Base-by-base conservation (phyloP, 306 rosid species). In the Glycine latifolia region DNA sequence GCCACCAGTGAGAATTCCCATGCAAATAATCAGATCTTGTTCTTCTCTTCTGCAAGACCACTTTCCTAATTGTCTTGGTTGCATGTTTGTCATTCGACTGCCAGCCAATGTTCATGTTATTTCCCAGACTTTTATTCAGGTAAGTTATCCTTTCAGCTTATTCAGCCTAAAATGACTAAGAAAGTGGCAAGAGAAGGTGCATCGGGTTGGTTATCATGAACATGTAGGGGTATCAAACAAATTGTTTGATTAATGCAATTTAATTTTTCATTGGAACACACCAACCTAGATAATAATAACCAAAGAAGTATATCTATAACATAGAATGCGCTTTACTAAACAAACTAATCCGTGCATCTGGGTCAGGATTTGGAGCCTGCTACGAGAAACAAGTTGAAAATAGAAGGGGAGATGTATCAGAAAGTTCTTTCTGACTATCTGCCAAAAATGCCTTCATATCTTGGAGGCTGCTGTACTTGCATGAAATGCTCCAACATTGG, bases 21-120 rank as follows among this genome's bases (percentile, higher is more conserved):
- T 91, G 97, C 94, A 94, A 81, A 84, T 94, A 86, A 15, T 91
- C 87, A 88, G 91, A 88, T 88, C 88, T 46, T 94, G 97, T 84
- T 90, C 93, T 79, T 75, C 93, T 73, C 86, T 88, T 81, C 81
- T 94, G 85, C 97, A 88, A 90, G 97, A 90, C 85, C 92, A 94
- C 91, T 91, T 91, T 80, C 98, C 98, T 14, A 86, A 90, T 77
- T 91, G 90, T 72, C 98, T 94, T 82, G 94, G 98, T 66, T 91
- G 89, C 73, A 84, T 94, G 89, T 83, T 87, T 69, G 91, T 91
- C 66, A 82, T 94, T 69, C 89, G 89, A 61, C 97, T 91, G 73
- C 97, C 97, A 67, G 88, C 92, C 2, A 86, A 79, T 74, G 86
- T 89, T 68, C 90, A 91, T 17, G 89, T 81, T 75, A 72, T 88